Evolutionary conservation across 2,329 filamentous ascomycete genomes (phyloP).

Genomic region (Calonectria hawksworthii): DNA sequence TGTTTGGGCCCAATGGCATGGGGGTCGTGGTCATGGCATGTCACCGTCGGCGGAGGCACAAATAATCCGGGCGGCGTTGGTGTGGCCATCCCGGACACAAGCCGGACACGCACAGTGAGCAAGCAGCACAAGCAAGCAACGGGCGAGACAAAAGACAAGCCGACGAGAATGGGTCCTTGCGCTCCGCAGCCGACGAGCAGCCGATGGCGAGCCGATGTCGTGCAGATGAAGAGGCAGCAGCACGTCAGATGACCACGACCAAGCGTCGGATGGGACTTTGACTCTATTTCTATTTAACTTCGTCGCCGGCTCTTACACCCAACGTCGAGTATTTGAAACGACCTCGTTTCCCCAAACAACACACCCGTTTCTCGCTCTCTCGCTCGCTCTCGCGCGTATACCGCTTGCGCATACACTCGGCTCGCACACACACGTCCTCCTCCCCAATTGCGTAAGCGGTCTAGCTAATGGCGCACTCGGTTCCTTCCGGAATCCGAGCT

Average conservation of each 20-base stretch:
- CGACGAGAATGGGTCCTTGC: conserved; percentile 8
- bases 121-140: background rate
- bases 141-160: conserved; percentile 6
- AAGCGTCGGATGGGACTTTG: background rate
- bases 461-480: conserved; percentile 25
- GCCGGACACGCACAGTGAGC: background rate
- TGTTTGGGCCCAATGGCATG: background rate
- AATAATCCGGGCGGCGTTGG: background rate
- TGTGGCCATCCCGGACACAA: background rate
- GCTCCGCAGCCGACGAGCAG: conserved; percentile 18
- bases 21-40: background rate
- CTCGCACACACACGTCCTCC: background rate
- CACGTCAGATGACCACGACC: conserved; percentile 15
- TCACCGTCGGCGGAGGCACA: background rate
- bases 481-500: conserved; percentile 17
- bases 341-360: background rate
- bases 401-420: background rate
- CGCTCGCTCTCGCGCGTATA: background rate
- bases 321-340: background rate
- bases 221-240: conserved; percentile 9
- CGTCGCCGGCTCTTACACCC: background rate
- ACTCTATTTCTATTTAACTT: background rate
- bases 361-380: background rate
- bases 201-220: conserved; percentile 20
- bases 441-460: conserved; percentile 22